Evolutionary conservation across 345 rosid genomes (phyloP).

Genomic region (Aurinia saxatilis): DNA sequence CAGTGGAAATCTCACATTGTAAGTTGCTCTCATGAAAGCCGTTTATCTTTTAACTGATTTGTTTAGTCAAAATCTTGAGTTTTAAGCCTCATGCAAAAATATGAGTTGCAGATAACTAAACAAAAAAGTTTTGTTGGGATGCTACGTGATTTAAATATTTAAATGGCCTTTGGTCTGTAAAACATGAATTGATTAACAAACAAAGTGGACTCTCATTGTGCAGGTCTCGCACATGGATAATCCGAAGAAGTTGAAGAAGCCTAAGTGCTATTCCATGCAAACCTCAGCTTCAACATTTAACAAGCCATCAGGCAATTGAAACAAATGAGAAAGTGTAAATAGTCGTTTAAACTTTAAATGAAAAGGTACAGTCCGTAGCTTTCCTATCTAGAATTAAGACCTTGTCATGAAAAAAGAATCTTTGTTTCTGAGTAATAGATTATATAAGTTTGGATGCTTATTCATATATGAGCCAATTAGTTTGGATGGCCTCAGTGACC

Average conservation of each 20-base stretch:
- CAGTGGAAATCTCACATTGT: constrained; percentile 83
- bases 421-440: constrained; percentile 3
- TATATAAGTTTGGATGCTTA: background rate
- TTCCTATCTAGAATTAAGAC: background rate
- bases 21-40: constrained; percentile 25
- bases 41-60: background rate
- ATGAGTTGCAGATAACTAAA: background rate
- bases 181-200: background rate
- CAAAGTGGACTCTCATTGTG: constrained; percentile 6
- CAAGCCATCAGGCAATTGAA: constrained; percentile 9
- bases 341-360: background rate
- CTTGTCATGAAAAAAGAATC: background rate
- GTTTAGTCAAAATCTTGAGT: background rate
- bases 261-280: background rate
- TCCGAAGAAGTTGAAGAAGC: constrained; percentile 36
- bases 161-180: background rate
- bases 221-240: constrained; percentile 56
- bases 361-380: background rate
- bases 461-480: background rate
- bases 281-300: background rate
- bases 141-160: background rate
- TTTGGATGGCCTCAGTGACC: background rate
- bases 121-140: background rate
- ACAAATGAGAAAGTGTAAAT: constrained; percentile 1
- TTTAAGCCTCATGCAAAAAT: background rate